phyloP scores from a whole-genome alignment of 768 basidiomycete species.

The Boletellus ananas region DNA sequence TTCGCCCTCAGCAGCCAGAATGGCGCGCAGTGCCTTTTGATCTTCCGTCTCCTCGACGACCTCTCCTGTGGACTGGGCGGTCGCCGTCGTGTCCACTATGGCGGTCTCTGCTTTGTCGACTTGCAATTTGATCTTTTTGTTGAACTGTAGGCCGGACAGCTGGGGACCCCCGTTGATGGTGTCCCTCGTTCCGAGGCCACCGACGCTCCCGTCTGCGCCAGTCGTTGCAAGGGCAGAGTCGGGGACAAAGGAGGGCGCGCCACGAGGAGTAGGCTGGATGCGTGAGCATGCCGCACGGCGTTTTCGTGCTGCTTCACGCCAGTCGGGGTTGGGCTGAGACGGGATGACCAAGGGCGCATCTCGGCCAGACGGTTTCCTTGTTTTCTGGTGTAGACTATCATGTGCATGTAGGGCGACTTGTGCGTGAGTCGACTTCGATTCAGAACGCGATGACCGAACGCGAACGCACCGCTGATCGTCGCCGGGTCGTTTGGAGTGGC shows the following conservation, averaged over 20 bases:
- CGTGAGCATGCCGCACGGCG: constrained; percentile 34
- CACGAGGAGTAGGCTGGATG: constrained; percentile 7
- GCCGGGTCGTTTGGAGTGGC: constrained; percentile 68
- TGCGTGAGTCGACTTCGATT: constrained; percentile 69
- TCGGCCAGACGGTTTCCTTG: constrained; percentile 35
- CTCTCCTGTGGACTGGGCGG: constrained; percentile 17
- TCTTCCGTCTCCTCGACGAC: constrained; percentile 66
- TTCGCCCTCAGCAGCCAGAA: constrained; percentile 53
- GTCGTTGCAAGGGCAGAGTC: constrained; percentile 51
- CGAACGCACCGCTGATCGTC: constrained; percentile 81
- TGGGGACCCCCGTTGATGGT: constrained; percentile 76
- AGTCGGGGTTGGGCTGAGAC: constrained; percentile 82
- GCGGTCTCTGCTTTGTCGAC: constrained; percentile 27
- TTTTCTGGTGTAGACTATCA: constrained; percentile 43
- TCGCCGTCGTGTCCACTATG: not conserved
- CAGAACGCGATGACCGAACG: not conserved
- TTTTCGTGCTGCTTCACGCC: constrained; percentile 76
- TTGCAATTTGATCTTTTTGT: constrained; percentile 31
- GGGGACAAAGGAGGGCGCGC: constrained; percentile 54
- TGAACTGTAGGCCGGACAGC: constrained; percentile 60
- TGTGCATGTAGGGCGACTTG: constrained; percentile 33
- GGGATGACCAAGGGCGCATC: constrained; percentile 80
- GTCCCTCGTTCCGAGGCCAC: constrained; percentile 71
- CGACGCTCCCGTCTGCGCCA: constrained; percentile 70
- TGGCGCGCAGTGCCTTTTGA: constrained; percentile 72